Base-by-base conservation (phyloP, 2,329 filamentous ascomycete species). In the Annulohypoxylon truncatum region DNA sequence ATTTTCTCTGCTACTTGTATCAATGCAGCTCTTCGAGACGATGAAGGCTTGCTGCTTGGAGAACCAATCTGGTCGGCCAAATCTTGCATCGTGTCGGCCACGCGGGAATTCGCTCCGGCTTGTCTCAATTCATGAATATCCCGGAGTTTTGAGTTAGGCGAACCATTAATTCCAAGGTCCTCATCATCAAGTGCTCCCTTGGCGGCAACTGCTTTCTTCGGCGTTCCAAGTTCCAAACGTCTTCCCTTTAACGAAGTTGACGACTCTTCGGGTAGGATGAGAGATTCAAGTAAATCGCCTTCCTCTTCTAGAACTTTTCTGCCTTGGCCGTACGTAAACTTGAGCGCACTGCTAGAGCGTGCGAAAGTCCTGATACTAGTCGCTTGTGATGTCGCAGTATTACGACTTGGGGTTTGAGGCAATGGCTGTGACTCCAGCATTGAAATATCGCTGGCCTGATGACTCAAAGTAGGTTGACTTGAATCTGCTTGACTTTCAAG, bases 81-180 rank as follows among this genome's bases (percentile, higher is more conserved):
- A 70, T 91, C 89, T 66, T 89, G 86, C 77, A 91, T 85, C 71
- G 89, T 87, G 68, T 91, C 88, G 3, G 88, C 82, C 68, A 89
- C 89, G 26, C 89, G 85, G 71, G 87, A 89, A 72, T 90, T 90
- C 20, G 87, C 88, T 13, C 89, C 89, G 3, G 89, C 88, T 64
- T 90, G 86, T 54, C 88, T 83, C 42, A 91, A 77, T 73, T 91
- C 89, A 73, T 91, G 89, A 15, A 91, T 85, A 69, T 87, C 89
- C 62, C 85, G 83, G 48, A 90, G 87, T 26, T 85, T 84, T 15
- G 83, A 82, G 47, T 81, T 82, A 18, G 79, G 79, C 10, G 75
- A 76, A 2, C 79, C 71, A 13, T 81, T 80, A 20, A 81, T 79
- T 1, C 82, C 79, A 12, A 76, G 75, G 4, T 84, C 83, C 5